Percentiles rank a stretch among this genome's conserved stretches.
Evolutionary conservation across 495 filamentous ascomycete genomes (phyloP).

Genomic region (Talaromyces liani): DNA sequence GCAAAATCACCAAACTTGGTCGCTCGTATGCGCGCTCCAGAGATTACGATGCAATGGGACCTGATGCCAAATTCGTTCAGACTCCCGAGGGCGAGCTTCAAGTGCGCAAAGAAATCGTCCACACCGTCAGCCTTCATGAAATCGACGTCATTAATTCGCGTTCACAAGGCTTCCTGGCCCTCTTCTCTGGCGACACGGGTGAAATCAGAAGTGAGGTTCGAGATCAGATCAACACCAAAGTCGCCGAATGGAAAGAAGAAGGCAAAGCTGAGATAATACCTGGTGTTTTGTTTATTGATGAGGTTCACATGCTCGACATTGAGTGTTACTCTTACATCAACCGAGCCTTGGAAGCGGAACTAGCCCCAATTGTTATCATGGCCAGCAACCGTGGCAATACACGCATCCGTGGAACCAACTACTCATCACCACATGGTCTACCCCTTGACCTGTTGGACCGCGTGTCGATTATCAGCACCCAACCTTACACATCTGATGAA

Average conservation of each 20-base stretch:
- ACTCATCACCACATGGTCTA: constrained; percentile 84
- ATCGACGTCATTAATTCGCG: constrained; percentile 99
- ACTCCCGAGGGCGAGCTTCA: constrained; percentile 98
- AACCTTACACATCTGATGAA: constrained; percentile 77
- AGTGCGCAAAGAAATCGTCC: constrained; percentile 92
- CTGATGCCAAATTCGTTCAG: constrained; percentile 95
- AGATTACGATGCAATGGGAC: constrained; percentile 99
- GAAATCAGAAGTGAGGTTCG: constrained; percentile 96
- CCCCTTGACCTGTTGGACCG: constrained; percentile 96
- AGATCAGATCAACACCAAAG: constrained; percentile 98
- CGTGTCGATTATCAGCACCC: constrained; percentile 92
- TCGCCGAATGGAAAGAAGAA: constrained; percentile 97
- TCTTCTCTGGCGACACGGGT: constrained; percentile 96
- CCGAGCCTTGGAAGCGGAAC: constrained; percentile 84
- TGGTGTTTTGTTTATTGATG: constrained; percentile 96
- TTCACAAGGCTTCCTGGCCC: constrained; percentile 90
- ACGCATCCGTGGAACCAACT: constrained; percentile 87
- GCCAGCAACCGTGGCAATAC: constrained; percentile 94
- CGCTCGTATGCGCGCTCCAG: constrained; percentile 87
- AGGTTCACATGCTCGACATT: constrained; percentile 99
- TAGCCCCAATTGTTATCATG: constrained; percentile 98
- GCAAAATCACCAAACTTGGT: constrained; percentile 94
- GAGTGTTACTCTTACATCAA: constrained; percentile 99
- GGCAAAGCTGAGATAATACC: constrained; percentile 98
- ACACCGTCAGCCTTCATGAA: constrained; percentile 94